Conservation (phyloP, 257 asterid species). For the Hygrophila difformis region DNA sequence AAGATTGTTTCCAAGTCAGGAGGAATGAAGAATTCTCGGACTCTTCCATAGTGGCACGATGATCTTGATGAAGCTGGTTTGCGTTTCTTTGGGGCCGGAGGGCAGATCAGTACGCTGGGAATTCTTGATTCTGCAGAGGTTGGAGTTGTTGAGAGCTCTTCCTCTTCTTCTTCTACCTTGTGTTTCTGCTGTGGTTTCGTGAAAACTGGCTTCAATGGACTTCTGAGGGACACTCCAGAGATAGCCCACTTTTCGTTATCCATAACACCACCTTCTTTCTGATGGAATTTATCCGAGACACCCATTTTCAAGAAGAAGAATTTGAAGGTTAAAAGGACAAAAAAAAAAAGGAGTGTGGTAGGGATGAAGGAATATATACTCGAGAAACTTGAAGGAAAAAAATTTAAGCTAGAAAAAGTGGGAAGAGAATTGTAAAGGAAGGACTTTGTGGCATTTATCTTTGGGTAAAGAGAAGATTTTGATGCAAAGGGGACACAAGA, state of each 20-base stretch:
- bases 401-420: conserved; percentile 9
- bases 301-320: conserved; percentile 23
- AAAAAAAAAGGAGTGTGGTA: conserved; percentile 11
- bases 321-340: no score
- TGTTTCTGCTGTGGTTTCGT: conserved; percentile 17
- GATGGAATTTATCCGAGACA: conserved; percentile 20
- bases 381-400: conserved; percentile 22
- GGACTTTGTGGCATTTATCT: conserved; percentile 2
- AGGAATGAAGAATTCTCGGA: conserved; percentile 31
- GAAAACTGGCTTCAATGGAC: conserved; percentile 31
- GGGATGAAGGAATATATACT: conserved; percentile 30
- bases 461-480: conserved; percentile 2
- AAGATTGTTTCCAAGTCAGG: conserved; percentile 39
- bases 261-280: conserved; percentile 12
- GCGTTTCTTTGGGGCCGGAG: conserved; percentile 39
- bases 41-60: conserved; percentile 25
- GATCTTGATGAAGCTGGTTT: conserved; percentile 23
- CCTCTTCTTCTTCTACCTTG: conserved; percentile 13
- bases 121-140: conserved; percentile 32
- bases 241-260: conserved; percentile 29
- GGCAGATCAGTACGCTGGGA: conserved; percentile 21
- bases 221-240: conserved; percentile 16
- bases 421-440: neutral
- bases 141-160: conserved; percentile 31
- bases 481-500: conserved; percentile 5